Percentiles rank a stretch among this genome's conserved stretches.
phyloP scores from a whole-genome alignment of 805 yeast species.

The Jamesozyma gamospora region DNA sequence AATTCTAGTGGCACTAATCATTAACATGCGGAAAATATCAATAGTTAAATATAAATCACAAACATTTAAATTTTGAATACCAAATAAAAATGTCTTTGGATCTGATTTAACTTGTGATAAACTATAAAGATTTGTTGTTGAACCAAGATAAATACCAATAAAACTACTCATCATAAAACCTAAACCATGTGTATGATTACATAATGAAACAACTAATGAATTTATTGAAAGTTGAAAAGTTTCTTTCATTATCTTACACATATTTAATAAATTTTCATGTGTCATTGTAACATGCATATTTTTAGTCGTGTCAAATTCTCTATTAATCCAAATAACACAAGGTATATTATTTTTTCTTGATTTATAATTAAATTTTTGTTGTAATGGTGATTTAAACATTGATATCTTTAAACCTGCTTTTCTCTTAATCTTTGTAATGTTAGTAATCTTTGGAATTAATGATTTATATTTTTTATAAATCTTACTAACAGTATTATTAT shows the following conservation, averaged over 20 bases:
- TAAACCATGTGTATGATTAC: conserved; percentile 70
- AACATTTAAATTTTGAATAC: conserved; percentile 66
- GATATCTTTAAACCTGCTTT: conserved; percentile 15
- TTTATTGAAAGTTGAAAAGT: conserved; percentile 74
- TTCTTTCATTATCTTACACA: conserved; percentile 84
- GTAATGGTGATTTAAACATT: conserved; percentile 13
- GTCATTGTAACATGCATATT: conserved; percentile 31
- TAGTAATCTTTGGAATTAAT: conserved; percentile 23
- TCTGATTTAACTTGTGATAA: conserved; percentile 68
- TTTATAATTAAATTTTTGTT: conserved; percentile 13
- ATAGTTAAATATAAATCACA: conserved; percentile 80
- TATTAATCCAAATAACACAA: conserved; percentile 25
- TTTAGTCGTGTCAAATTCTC: conserved; percentile 14
- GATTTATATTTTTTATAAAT: conserved; percentile 18
- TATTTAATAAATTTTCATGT: conserved; percentile 56
- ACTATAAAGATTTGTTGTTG: conserved; percentile 71
- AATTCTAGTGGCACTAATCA: conserved; percentile 49
- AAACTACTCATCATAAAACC: conserved; percentile 84
- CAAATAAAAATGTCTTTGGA: conserved; percentile 60
- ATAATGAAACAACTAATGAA: conserved; percentile 74
- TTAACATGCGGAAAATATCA: conserved; percentile 71
- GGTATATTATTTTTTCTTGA: conserved; percentile 24
- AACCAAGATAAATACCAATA: conserved; percentile 78
- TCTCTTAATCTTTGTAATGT: conserved; percentile 24
- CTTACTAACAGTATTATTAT: conserved; percentile 17